phyloP scores from a whole-genome alignment of 1,139 yeast genomes.

The Sugiyamaella sp. region DNA sequence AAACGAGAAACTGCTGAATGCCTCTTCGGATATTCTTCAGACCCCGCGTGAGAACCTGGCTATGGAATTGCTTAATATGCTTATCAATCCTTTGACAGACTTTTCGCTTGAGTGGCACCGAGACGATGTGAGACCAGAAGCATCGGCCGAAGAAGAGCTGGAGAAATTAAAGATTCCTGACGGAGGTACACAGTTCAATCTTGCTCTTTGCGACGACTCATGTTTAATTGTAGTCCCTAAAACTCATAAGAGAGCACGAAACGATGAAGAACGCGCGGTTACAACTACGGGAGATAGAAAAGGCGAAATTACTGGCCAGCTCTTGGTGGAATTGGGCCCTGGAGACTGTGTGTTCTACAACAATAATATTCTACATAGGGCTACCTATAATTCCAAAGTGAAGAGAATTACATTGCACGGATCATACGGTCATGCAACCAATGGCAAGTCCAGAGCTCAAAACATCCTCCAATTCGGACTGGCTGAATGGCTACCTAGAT shows the following conservation, averaged over 20 bases:
- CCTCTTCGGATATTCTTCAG: constrained; percentile 53
- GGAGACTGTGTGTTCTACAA: constrained; percentile 61
- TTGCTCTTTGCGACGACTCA: constrained; percentile 54
- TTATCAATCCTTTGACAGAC: constrained; percentile 58
- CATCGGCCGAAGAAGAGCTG: constrained; percentile 52
- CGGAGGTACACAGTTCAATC: constrained; percentile 59
- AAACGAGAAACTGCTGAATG: constrained; percentile 47
- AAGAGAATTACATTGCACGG: constrained; percentile 57
- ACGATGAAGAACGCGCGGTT: constrained; percentile 51
- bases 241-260: constrained; percentile 54
- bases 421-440: constrained; percentile 53
- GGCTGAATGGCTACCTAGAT: constrained; percentile 52
- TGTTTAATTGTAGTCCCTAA: constrained; percentile 58
- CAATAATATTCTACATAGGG: constrained; percentile 57
- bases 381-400: constrained; percentile 48
- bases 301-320: constrained; percentile 42
- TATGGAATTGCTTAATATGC: constrained; percentile 61
- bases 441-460: constrained; percentile 52
- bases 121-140: constrained; percentile 57
- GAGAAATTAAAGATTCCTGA: constrained; percentile 49
- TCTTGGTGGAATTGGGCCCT: constrained; percentile 51
- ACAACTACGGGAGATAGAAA: constrained; percentile 47
- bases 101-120: constrained; percentile 63
- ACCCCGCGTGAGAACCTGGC: constrained; percentile 45
- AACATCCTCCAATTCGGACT: constrained; percentile 61